Evolutionary conservation across 2,329 filamentous ascomycete species (phyloP), one percentile per base, ranked within the genome.

Genomic region (Epichloe glyceriae): DNA sequence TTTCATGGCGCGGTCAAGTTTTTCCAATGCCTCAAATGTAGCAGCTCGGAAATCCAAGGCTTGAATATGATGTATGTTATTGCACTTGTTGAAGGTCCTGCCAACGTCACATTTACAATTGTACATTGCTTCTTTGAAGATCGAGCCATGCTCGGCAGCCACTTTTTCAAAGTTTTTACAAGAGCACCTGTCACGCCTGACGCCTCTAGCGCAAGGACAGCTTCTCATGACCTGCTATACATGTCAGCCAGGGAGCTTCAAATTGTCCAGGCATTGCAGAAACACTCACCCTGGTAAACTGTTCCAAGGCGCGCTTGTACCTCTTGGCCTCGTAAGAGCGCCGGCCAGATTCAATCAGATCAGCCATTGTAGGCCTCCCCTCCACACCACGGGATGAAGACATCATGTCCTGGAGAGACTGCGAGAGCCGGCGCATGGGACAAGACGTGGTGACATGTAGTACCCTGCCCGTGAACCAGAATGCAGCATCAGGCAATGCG

Each of bases 121-220:
- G 49, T 67, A 64, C 63, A 70, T 69, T 45, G 67, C 69, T 55
- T 71, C 69, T 3, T 67, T 58, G 54, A 70, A 70, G 22, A 72
- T 66, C n/a, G 65, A 67, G 11, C 62, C 64, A 33, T 60, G 59
- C 33, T 64, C 58, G 1, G 48, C 50, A 3, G 62, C 66, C 11
- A 66, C 59, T 22, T 60, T 58, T 42, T 68, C 64, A 41, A 65
- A 71, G 51, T 70, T 57, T 53, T 71, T 71, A 56, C 69, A 71
- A 5, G 53, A 55, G 57, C 69, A 71, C 30, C 67, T 61, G 19
- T 65, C 61, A 8, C 70, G 62, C 45, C 61, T 66, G 40, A 56
- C 56, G n/a, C 62, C 62, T 35, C 62, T 59, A 44, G 55, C 58
- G 53, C 67, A 70, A 2, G 61, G 40, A 30, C 68, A 70, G 4